Conservation (phyloP, 2,329 filamentous ascomycete genomes). For the Aspergillus eucalypticola region DNA sequence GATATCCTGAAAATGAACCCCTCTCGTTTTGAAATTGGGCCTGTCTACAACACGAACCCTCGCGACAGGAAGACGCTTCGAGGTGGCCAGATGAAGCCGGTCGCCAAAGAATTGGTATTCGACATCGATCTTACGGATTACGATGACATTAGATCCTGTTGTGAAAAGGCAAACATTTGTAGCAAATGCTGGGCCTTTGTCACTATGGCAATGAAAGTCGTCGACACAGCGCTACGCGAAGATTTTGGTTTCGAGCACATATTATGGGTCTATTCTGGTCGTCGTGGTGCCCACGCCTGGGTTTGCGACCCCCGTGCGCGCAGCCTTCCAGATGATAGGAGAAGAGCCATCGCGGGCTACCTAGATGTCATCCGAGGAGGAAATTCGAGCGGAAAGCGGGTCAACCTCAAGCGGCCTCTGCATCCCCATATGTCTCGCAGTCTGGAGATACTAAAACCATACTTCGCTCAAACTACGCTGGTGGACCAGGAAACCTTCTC, state of each 20-base stretch:
- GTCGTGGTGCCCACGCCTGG: constrained; percentile 96
- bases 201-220: constrained; percentile 94
- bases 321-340: constrained; percentile 79
- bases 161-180: constrained; percentile 90
- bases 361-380: constrained; percentile 88
- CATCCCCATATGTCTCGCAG: constrained; percentile 89
- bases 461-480: constrained; percentile 83
- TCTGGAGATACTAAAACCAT: constrained; percentile 76
- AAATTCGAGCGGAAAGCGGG: constrained; percentile 80
- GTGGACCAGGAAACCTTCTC: constrained; percentile 84
- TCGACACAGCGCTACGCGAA: constrained; percentile 82
- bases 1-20: constrained; percentile 86
- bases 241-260: constrained; percentile 98
- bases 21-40: constrained; percentile 95
- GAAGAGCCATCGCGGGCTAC: constrained; percentile 83
- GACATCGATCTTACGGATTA: constrained; percentile 99
- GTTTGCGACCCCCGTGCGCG: constrained; percentile 89
- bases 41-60: constrained; percentile 93
- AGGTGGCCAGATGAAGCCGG: constrained; percentile 75
- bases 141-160: constrained; percentile 94
- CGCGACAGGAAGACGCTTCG: constrained; percentile 86
- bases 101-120: constrained; percentile 94
- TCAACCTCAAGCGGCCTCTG: constrained; percentile 78
- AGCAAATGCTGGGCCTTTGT: constrained; percentile 95
- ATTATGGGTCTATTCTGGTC: constrained; percentile 97